Evolutionary conservation across 2,329 filamentous ascomycete genomes (phyloP), one percentile per base, ranked within the genome.

Genomic region (Clonostachys chloroleuca): DNA sequence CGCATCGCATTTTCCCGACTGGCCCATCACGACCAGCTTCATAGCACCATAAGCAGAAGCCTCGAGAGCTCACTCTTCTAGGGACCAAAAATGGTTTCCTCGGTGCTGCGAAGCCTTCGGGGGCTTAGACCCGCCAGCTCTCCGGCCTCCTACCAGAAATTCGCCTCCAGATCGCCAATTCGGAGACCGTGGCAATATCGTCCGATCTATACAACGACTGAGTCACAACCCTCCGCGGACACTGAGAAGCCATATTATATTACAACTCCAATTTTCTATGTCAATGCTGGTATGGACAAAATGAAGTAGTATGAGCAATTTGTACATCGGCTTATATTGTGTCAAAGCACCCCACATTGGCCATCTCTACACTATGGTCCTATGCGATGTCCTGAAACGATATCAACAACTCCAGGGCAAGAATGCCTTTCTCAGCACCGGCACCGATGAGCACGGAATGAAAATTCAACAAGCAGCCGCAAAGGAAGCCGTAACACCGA

Each of bases 201-300:
- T 10, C 9, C 24, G 24, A 30, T 30, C 24, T 30, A 30, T 30
- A 30, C 24, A 9, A 10, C 8, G 8, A 9, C 24, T 39, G 36
- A n/a, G 17, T n/a, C 14, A n/a, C 36, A 39, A 18, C 14, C 36
- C 12, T 39, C 12, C 17, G 10, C 36, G 36, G 36, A 39, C 14
- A n/a, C 36, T 39, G 55, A 60, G 51, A 97, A 97, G 72, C 91
- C 92, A 9, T 96, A 86, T 73, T 99, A 97, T 74, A 77, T 96
- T 59, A 97, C 94, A 6, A 95, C 91, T 9, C 94, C 94, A 3
- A 99, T 99, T 49, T 99, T 97, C 74, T 99, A 99, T 68, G 94
- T 99, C 72, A 99, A 99, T 79, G 89, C 92, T 47, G 84, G 89
- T 92, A 72, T 56, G 47, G 30, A 14, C 8, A 20, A 30, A 16